Evolutionary conservation across 148 eudicot species (phyloP).

Genomic region (Rhododendron griersonianum): DNA sequence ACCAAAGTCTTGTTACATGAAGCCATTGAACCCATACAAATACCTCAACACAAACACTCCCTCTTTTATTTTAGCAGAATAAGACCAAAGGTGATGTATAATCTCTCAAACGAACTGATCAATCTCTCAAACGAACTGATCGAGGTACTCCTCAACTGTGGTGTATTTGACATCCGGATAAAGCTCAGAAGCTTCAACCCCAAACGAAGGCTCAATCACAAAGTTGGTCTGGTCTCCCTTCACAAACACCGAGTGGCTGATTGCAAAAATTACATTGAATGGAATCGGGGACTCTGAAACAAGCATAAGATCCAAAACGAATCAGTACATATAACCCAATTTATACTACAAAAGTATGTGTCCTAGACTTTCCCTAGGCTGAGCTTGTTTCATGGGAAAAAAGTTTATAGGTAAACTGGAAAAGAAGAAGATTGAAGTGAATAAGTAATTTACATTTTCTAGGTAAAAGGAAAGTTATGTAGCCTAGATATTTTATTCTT

Average conservation of each 20-base stretch:
- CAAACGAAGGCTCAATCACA: conserved; percentile 51
- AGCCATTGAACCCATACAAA: background rate
- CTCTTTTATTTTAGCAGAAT: background rate
- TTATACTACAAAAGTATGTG: background rate
- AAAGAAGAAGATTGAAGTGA: background rate
- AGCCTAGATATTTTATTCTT: too few species aligned
- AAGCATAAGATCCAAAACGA: background rate
- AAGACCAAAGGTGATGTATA: background rate
- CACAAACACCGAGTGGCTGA: conserved; percentile 50
- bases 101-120: too few species aligned
- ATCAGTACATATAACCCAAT: background rate
- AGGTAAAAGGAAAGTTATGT: too few species aligned
- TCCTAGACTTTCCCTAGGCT: background rate
- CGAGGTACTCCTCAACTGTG: conserved; percentile 52
- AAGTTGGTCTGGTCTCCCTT: conserved; percentile 58
- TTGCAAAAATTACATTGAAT: conserved; percentile 15
- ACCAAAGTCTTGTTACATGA: background rate
- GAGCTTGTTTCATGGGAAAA: background rate
- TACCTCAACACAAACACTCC: background rate
- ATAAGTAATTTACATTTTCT: too few species aligned
- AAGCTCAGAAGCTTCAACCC: conserved; percentile 69
- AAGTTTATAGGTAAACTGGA: too few species aligned
- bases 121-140: conserved; percentile 30
- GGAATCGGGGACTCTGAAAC: background rate
- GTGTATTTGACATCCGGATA: conserved; percentile 77